Conservation (phyloP, 352 stramenopile species). For the Achlya hypogyna region DNA sequence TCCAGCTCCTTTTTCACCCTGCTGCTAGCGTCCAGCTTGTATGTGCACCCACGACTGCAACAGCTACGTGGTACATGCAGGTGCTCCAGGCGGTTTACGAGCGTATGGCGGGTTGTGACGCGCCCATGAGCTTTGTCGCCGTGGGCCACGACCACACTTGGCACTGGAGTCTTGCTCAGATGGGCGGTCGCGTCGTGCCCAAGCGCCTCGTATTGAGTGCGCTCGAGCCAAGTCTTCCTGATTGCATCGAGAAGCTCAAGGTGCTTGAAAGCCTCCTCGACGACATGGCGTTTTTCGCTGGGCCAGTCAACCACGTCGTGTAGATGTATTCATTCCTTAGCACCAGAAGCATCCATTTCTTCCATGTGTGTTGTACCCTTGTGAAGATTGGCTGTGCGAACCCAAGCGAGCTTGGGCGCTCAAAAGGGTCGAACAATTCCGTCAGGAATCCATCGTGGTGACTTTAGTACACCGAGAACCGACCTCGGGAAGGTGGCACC, state of each 20-base stretch:
- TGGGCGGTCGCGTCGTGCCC: background rate
- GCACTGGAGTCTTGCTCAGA: background rate
- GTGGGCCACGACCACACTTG: background rate
- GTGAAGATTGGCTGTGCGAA: too few relatives aligned
- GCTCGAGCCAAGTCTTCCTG: background rate
- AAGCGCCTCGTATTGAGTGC: background rate
- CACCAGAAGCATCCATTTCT: background rate
- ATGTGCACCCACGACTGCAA: background rate
- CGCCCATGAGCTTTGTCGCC: background rate
- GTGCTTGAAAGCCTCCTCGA: background rate
- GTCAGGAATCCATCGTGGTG: too few relatives aligned
- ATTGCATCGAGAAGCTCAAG: constrained; percentile 7
- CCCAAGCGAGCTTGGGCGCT: too few relatives aligned
- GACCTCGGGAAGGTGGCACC: too few relatives aligned
- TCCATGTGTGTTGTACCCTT: too few relatives aligned
- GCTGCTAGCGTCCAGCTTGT: background rate
- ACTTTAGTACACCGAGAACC: too few relatives aligned
- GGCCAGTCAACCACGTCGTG: background rate
- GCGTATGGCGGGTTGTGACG: background rate
- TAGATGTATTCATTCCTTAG: background rate
- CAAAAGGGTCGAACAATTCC: too few relatives aligned
- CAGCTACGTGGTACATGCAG: background rate
- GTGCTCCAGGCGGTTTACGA: background rate
- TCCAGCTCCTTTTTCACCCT: background rate
- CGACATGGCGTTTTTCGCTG: background rate